Base-by-base conservation (phyloP, 2,329 filamentous ascomycete genomes). In the Verticillium nubilum region DNA sequence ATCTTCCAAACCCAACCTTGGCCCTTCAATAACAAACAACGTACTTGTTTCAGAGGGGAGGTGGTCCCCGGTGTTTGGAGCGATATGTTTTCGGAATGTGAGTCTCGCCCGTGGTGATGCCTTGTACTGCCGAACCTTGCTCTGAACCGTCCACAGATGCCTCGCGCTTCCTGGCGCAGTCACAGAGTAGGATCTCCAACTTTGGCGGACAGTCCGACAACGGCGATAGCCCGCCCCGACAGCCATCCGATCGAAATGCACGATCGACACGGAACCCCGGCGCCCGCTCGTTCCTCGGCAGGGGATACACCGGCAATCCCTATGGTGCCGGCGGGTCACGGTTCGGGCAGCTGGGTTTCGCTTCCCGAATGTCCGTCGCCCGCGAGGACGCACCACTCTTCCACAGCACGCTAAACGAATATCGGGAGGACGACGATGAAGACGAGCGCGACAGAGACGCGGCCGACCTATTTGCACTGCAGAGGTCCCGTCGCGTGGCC, bases 131-230 rank as follows among this genome's bases (percentile, higher is more conserved):
- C 15, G n/a, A 23, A 26, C 25, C 12, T 28, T 54, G 42, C 53
- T 19, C 67, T 70, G 58, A 71, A 62, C n/a, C n/a, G 3, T 9
- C 54, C 58, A 58, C 70, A 97, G 95, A 98, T 88, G 95, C 95
- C 69, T 98, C 94, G 66, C 89, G 89, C 67, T 99, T 99, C 74
- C 86, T 99, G 68, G 91, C 93, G 62, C 95, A 98, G 84, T 97
- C 93, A 66, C 93, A 97, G 80, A 96, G 93, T 62, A 89, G 92
- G 64, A 81, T 98, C 69, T 91, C 89, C 66, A 86, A 79, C 73
- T 86, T 92, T 62, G 66, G 60, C 58, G 84, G 80, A 76, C 85
- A 89, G 72, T 75, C 84, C 61, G 85, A 77, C 63, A 77, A 75
- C 62, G 76, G 75, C 58, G 70, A 75, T 19, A 58, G 70, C 56